Evolutionary conservation across 2,329 filamentous ascomycete species (phyloP), one percentile per base, ranked within the genome.

Genomic region (Clathrospora elynae): DNA sequence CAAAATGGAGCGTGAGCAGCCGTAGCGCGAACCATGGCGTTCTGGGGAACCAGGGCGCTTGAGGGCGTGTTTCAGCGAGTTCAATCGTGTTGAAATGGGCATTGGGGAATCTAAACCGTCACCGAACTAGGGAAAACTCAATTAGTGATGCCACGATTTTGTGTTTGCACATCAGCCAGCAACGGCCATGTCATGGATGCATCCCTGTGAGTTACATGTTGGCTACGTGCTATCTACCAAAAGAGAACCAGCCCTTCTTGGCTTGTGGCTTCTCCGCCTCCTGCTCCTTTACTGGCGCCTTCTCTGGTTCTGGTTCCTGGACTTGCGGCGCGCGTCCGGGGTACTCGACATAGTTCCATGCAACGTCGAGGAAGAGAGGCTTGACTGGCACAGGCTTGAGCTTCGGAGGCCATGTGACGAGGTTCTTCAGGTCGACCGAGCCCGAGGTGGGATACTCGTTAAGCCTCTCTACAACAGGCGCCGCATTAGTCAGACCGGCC

Each of bases 341-440:
- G 65, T 99, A 99, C 34, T 90, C 84, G 50, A 99, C 91, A 67
- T 96, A 97, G 68, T 97, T 97, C 88, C 90, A 99, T 7, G 93
- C 93, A 6, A 96, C 86, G 65, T 99, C 93, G 46, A 97, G 82
- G 77, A 97, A 97, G 22, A 97, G 78, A 18, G 93, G 93, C 75
- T 99, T 99, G 37, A 96, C 86, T 0, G 93, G 90, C 25, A 97
- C 83, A 1, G 87, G 80, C 49, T 88, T 83, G 55, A 96, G 75
- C 64, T 84, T 87, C 1, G 92, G 91, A 9, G 93, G 93, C 69
- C 91, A 96, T 4, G 84, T 81, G 32, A 97, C 91, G 17, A 99
- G 75, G 55, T 92, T 92, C 28, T 78, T 78, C 17, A 96, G 76
- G 66, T 96, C 84, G 7, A 90, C 81, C 8, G 66, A 59, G 20